phyloP scores from a whole-genome alignment of 352 stramenopile species.

The Phytopythium mirpurense region DNA sequence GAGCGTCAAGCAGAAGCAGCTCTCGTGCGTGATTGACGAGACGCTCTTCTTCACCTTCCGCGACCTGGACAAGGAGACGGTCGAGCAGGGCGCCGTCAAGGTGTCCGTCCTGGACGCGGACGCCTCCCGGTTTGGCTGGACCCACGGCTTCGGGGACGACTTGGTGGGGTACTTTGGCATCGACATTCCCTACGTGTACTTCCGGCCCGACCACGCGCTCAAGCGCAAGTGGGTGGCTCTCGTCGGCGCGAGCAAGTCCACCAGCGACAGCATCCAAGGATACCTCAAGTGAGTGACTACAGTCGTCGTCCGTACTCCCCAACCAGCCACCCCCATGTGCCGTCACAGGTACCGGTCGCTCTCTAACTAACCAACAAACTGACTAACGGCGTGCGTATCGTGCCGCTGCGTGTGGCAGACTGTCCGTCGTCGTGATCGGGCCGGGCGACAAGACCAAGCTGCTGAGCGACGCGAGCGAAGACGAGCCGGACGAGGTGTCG shows the following conservation, averaged over 20 bases:
- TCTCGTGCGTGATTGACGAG: slow-evolving; percentile 89
- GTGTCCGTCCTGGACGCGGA: slow-evolving; percentile 85
- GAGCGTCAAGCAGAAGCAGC: slow-evolving; percentile 75
- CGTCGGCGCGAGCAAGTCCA: slow-evolving; percentile 64
- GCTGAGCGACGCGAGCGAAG: slow-evolving; percentile 41
- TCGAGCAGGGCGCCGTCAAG: slow-evolving; percentile 72
- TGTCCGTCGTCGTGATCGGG: slow-evolving; percentile 84
- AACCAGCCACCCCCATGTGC: too few relatives aligned
- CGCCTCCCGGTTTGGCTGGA: slow-evolving; percentile 15
- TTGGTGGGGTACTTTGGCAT: slow-evolving; percentile 84
- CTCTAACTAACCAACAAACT: too few relatives aligned
- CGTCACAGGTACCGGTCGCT: neutral
- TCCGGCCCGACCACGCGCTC: slow-evolving; percentile 80
- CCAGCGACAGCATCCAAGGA: slow-evolving; percentile 85
- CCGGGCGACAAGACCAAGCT: slow-evolving; percentile 77
- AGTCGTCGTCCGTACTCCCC: too few relatives aligned
- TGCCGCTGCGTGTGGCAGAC: too few relatives aligned
- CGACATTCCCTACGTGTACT: slow-evolving; percentile 84
- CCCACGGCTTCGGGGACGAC: slow-evolving; percentile 41
- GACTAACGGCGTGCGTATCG: too few relatives aligned
- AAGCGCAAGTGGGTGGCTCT: slow-evolving; percentile 88
- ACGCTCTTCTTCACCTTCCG: slow-evolving; percentile 87
- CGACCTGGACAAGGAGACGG: slow-evolving; percentile 64
- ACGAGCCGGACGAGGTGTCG: slow-evolving; percentile 27
- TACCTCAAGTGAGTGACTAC: slow-evolving; percentile 71